These are phyloP conservation scores for Croton laevigatus DNA, from an alignment of 441 rosid genomes.

Conservation along the genomic window DNA sequence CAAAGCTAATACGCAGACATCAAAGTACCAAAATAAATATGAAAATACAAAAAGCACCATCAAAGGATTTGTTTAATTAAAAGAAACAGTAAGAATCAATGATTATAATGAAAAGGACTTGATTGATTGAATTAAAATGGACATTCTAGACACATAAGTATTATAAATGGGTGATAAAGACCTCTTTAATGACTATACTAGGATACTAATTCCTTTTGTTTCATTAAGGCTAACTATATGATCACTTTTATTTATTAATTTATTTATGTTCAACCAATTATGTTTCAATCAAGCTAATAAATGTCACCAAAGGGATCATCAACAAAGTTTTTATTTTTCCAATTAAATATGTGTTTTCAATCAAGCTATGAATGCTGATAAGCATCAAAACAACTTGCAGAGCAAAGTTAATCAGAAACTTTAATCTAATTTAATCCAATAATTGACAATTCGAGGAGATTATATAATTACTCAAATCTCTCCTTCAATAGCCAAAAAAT, in stretches of 20 bases:
- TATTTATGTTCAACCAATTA: not conserved
- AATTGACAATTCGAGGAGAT: not conserved
- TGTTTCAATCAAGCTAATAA: not conserved
- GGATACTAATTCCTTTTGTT: not conserved
- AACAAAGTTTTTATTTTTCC: not conserved
- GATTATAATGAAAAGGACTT: constrained; percentile 1
- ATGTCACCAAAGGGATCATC: not conserved
- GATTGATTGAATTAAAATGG: not conserved
- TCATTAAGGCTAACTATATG: not conserved
- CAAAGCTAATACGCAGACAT: not conserved
- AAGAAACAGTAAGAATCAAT: not conserved
- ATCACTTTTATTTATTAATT: constrained; percentile 2
- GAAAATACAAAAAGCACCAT: not conserved
- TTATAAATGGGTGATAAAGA: not conserved
- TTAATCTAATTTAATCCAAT: not conserved
- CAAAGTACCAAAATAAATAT: not conserved
- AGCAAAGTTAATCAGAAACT: not conserved
- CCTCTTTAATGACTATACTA: not conserved
- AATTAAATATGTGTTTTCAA: not conserved
- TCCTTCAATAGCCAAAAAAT: not conserved
- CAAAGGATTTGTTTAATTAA: not conserved
- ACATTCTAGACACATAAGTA: not conserved
- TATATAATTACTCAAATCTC: not conserved
- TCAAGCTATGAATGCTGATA: not conserved
- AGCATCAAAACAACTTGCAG: not conserved